A percentile compares a stretch with the other conserved stretches of the same genome.
phyloP scores from a whole-genome alignment of 2,329 filamentous ascomycete genomes.

The Xylariaceae sp. region DNA sequence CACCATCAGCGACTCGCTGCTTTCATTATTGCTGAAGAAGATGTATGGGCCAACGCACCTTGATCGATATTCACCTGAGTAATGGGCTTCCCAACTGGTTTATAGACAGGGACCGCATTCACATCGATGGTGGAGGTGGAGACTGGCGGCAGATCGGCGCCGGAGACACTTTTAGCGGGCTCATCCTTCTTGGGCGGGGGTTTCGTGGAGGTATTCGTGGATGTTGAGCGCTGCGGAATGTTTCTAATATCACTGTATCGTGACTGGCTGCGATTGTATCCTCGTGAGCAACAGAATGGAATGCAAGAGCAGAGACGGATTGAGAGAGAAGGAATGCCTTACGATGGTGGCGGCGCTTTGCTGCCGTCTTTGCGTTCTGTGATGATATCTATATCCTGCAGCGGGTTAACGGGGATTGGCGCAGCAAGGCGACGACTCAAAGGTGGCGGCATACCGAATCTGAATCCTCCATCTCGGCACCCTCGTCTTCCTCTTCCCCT shows the following conservation, averaged over 20 bases:
- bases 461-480: conserved; percentile 56
- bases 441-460: conserved; percentile 41
- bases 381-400: conserved; percentile 63
- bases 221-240: conserved; percentile 55
- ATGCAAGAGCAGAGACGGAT: not conserved
- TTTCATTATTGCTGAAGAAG: not conserved
- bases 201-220: conserved; percentile 47
- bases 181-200: conserved; percentile 44
- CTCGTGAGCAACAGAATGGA: not conserved
- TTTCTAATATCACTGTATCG: conserved; percentile 62
- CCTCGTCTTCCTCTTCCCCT: conserved; percentile 59
- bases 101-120: conserved; percentile 74
- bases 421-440: not conserved
- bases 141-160: conserved; percentile 49
- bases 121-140: conserved; percentile 81
- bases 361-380: conserved; percentile 61
- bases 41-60: conserved; percentile 36
- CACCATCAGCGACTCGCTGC: not conserved
- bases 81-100: conserved; percentile 73
- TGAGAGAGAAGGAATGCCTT: conserved; percentile 28
- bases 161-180: conserved; percentile 29
- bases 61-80: conserved; percentile 70
- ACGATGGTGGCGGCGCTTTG: conserved; percentile 55
- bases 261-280: conserved; percentile 44
- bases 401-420: conserved; percentile 2